Percentiles rank a stretch among this genome's conserved stretches.
Conservation (phyloP, 1,284 basidiomycete genomes). For the Apiotrichum akiyoshidainum region DNA sequence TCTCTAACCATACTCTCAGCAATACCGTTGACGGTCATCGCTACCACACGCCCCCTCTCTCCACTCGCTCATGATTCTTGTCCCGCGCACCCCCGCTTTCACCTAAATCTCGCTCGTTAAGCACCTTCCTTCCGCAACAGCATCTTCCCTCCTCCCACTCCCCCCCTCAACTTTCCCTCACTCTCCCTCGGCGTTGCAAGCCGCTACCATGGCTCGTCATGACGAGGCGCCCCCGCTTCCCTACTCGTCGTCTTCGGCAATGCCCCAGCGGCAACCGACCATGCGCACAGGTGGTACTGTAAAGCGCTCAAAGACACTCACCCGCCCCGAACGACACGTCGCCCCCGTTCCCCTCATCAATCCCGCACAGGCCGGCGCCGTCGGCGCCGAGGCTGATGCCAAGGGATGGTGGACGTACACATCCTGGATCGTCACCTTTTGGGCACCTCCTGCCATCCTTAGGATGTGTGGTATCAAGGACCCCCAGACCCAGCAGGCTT, state of each 20-base stretch:
- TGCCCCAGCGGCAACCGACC: slow-evolving; percentile 36
- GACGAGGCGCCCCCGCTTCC: slow-evolving; percentile 41
- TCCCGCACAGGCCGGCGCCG: slow-evolving; percentile 49
- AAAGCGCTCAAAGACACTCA: slow-evolving; percentile 84
- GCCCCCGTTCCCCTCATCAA: slow-evolving; percentile 92
- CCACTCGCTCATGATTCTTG: too few relatives aligned
- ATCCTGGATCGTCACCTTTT: slow-evolving; percentile 77
- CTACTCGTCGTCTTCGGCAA: slow-evolving; percentile 35
- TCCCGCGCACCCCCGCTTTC: not conserved
- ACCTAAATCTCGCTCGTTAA: not conserved
- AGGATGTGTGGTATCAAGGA: slow-evolving; percentile 74
- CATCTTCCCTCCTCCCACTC: not conserved
- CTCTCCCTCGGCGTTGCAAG: not conserved
- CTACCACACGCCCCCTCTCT: too few relatives aligned
- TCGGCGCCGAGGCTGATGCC: slow-evolving; percentile 48
- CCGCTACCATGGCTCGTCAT: slow-evolving; percentile 23
- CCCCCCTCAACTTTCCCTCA: not conserved
- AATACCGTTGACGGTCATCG: too few relatives aligned
- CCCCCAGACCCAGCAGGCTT: slow-evolving; percentile 75
- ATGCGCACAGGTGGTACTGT: slow-evolving; percentile 30
- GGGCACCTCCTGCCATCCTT: slow-evolving; percentile 79
- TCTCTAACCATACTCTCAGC: not conserved
- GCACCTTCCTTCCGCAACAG: too few relatives aligned
- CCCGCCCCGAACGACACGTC: slow-evolving; percentile 88
- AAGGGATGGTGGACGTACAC: slow-evolving; percentile 77